Evolutionary conservation across 768 basidiomycete genomes (phyloP), one percentile per base, ranked within the genome.

Genomic region (Auricularia sp.): DNA sequence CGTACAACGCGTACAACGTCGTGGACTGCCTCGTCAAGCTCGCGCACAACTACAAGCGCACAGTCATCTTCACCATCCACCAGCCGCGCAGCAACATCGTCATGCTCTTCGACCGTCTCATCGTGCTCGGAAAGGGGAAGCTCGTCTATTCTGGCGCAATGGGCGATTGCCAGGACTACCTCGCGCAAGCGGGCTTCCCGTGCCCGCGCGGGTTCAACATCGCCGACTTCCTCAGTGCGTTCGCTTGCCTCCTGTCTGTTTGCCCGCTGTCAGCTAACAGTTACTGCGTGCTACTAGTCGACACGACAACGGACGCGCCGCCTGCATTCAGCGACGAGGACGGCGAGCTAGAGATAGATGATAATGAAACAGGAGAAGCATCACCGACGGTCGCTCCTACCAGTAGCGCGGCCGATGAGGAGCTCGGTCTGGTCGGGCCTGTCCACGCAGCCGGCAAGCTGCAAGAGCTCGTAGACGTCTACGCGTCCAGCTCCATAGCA

Each of bases 11-110:
- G 0, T 90, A 83, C 79, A 98, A 97, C 68, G 96, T 99, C 68
- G 81, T 99, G 42, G 94, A 95, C 54, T 86, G 88, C 39, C 81
- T 99, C 29, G 89, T 89, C 1, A 86, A 89, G 16, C 82, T 98
- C 29, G 93, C 95, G 3, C 79, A 85, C 34, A 84, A 88, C 70
- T 98, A 94, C 75, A 93, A 94, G 68, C 88, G 96, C 39, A 98
- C 95, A 0, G 92, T 98, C 62, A 82, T 98, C 66, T 97, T 98
- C 78, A 98, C 96, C 0, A 98, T 99, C 65, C 97, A 99, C 71
- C 97, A 98, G 74, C 97, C 96, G 14, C 87, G 96, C 63, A 94
- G 92, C 74, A 98, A 97, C 75, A 98, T 99, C 69, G 95, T 98
- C 14, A 87, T 92, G 0, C 78, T 99, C 11, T 98, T 99, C 69